Conservation (phyloP, 2,329 filamentous ascomycete species). For the Elsinoe fawcettii region DNA sequence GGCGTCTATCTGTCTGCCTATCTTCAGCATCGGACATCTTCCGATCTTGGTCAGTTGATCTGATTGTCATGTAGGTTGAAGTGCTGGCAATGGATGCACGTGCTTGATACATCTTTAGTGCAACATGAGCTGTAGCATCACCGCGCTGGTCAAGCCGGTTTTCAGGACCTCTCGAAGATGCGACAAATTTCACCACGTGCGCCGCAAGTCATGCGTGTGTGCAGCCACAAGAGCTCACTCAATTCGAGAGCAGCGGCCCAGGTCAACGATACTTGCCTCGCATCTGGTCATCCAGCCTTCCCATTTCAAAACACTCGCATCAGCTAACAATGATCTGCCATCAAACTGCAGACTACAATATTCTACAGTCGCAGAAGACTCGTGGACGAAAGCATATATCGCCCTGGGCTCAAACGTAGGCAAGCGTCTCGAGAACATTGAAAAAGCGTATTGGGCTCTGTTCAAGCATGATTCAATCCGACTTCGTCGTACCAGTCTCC, state of each 20-base stretch:
- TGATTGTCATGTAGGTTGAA: background rate
- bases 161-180: background rate
- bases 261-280: background rate
- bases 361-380: background rate
- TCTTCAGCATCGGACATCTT: too few relatives aligned
- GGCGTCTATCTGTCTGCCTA: too few relatives aligned
- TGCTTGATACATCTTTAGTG: background rate
- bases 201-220: background rate
- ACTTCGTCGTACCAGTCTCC: constrained; percentile 70
- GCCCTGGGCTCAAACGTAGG: constrained; percentile 91
- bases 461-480: constrained; percentile 58
- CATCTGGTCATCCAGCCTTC: too few relatives aligned
- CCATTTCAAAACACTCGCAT: background rate
- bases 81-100: background rate
- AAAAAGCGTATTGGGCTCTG: constrained; percentile 73
- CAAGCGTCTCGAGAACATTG: constrained; percentile 75
- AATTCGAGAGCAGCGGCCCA: background rate
- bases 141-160: background rate
- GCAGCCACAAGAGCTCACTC: background rate
- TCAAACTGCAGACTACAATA: background rate
- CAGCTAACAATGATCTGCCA: background rate
- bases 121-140: background rate
- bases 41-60: background rate
- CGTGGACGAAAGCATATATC: constrained; percentile 54
- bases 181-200: background rate